A percentile compares a stretch with the other conserved stretches of the same genome.
Conservation (phyloP, 306 rosid genomes). For the Pachyrhizus erosus region DNA sequence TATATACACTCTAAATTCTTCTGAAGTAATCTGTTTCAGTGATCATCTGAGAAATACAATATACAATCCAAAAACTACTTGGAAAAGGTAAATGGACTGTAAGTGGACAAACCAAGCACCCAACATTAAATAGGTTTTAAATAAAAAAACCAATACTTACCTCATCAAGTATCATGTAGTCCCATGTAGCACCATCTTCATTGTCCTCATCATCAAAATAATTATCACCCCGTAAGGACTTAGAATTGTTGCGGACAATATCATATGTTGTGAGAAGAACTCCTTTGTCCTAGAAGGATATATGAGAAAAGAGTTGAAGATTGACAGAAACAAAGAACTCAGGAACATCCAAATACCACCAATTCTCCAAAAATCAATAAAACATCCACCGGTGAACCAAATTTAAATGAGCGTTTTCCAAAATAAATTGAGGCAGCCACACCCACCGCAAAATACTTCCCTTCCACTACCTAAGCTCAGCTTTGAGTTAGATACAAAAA, state of each 20-base stretch:
- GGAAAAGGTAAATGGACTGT: neutral
- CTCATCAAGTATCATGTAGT: slow-evolving; percentile 98
- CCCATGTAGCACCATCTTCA: slow-evolving; percentile 77
- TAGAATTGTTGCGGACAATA: slow-evolving; percentile 85
- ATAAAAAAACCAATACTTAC: slow-evolving; percentile 45
- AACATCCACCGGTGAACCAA: slow-evolving; percentile 14
- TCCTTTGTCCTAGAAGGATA: slow-evolving; percentile 73
- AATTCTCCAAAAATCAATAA: neutral
- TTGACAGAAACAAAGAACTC: slow-evolving; percentile 16
- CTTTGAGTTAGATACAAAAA: slow-evolving; percentile 14
- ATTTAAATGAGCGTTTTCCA: neutral
- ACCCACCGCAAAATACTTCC: neutral
- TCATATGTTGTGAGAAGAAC: slow-evolving; percentile 95
- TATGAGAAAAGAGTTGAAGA: slow-evolving; percentile 22
- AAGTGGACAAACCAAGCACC: neutral
- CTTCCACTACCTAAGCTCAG: slow-evolving; percentile 16
- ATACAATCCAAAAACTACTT: neutral
- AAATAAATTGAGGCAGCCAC: slow-evolving; percentile 17
- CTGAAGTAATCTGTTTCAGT: neutral
- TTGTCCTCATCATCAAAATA: slow-evolving; percentile 59
- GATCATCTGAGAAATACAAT: slow-evolving; percentile 3
- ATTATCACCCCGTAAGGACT: slow-evolving; percentile 63
- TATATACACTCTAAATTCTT: slow-evolving; percentile 7
- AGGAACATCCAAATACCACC: neutral
- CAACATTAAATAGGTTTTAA: slow-evolving; percentile 11